These are phyloP conservation scores for Euphorbia schlechtendalii DNA, from an alignment of 441 rosid species.

Conservation along the genomic window DNA sequence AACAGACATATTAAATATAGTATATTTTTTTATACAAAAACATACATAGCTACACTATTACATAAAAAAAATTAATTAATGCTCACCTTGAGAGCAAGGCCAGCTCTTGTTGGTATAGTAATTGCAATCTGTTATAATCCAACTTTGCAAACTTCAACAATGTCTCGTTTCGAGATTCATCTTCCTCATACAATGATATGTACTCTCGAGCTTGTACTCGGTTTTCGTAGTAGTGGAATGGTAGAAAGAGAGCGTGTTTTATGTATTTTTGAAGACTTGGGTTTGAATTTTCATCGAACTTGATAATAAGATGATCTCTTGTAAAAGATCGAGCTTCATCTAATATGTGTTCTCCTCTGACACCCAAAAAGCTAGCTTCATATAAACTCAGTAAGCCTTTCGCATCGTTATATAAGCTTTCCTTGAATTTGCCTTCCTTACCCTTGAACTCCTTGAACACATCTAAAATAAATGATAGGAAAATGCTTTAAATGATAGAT, in stretches of 20 bases:
- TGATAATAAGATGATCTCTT: not conserved
- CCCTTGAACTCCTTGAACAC: not conserved
- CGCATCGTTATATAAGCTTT: not conserved
- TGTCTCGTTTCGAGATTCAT: constrained; percentile 3
- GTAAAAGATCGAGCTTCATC: constrained; percentile 22
- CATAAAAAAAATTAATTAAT: not conserved
- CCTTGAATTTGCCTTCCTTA: not conserved
- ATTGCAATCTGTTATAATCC: too few species aligned
- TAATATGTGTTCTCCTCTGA: constrained; percentile 18
- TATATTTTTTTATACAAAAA: too few species aligned
- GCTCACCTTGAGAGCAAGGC: constrained; percentile 11
- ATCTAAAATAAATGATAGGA: not conserved
- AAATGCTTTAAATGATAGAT: too few species aligned
- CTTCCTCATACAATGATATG: constrained; percentile 8
- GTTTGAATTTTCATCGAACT: too few species aligned
- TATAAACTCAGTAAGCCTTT: constrained; percentile 19
- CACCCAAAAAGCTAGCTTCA: constrained; percentile 15
- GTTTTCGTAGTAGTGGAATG: not conserved
- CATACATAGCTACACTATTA: too few species aligned
- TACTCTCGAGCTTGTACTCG: constrained; percentile 5
- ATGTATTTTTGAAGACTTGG: not conserved
- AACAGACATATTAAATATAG: too few species aligned
- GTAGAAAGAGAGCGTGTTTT: constrained; percentile 2
- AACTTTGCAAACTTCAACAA: constrained; percentile 18
- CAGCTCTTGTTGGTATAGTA: constrained; percentile 14